A percentile compares a stretch with the other conserved stretches of the same genome.
phyloP scores from a whole-genome alignment of 371 early-diverging fungal species.

The Haplosporangium sp. region DNA sequence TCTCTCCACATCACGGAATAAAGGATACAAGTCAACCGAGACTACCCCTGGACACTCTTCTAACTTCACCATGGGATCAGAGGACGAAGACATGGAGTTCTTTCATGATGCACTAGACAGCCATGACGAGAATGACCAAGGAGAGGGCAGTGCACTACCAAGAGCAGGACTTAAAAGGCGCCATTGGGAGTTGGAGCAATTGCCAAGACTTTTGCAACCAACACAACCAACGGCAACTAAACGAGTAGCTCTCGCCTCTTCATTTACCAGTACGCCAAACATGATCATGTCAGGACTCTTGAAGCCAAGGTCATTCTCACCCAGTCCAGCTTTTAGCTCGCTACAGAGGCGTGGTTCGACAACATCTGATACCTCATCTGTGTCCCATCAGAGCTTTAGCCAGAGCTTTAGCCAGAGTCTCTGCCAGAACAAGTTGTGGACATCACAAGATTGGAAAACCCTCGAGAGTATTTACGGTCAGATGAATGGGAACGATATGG shows the following conservation, averaged over 20 bases:
- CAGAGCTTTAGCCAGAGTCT: not conserved
- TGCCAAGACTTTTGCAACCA: conserved; percentile 20
- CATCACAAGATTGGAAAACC: conserved; percentile 28
- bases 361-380: conserved; percentile 9
- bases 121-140: not conserved
- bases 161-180: conserved; percentile 15
- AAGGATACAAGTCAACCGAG: not conserved
- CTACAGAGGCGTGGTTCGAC: conserved; percentile 4
- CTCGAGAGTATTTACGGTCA: conserved; percentile 27
- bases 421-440: conserved; percentile 19
- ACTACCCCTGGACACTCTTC: not conserved
- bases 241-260: conserved; percentile 18
- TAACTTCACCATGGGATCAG: not conserved
- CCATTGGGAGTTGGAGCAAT: conserved; percentile 34
- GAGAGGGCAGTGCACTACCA: not conserved
- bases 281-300: conserved; percentile 2
- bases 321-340: not conserved
- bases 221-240: conserved; percentile 16
- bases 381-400: not conserved
- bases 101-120: conserved; percentile 37
- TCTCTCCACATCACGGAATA: conserved; percentile 7
- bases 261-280: not conserved
- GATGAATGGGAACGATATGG: conserved; percentile 24
- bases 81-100: conserved; percentile 13
- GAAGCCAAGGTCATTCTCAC: conserved; percentile 23